Evolutionary conservation across 139 green algal genomes (phyloP).

Genomic region (Chlamydomonas incerta): DNA sequence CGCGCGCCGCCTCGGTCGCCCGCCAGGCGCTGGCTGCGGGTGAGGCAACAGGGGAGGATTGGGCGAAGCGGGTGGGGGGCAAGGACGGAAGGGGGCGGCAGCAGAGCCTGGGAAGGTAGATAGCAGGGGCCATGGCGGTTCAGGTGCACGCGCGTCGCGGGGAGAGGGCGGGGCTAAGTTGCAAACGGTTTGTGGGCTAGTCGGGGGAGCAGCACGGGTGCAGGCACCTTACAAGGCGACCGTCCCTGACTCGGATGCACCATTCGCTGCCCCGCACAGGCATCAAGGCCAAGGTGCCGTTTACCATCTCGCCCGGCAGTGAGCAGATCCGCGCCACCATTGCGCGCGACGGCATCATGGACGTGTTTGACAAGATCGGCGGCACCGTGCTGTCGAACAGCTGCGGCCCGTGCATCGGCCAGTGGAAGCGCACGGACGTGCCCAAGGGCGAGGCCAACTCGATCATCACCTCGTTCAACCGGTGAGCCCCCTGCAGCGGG

Average conservation of each 20-base stretch:
- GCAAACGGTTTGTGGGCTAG: too few species aligned
- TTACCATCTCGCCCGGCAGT: slow-evolving; percentile 92
- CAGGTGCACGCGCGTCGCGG: too few species aligned
- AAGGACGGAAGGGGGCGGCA: background rate
- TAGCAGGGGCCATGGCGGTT: too few species aligned
- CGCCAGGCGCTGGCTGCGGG: slow-evolving; percentile 80
- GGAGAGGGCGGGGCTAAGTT: too few species aligned
- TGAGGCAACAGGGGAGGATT: too few species aligned
- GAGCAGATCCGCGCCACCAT: slow-evolving; percentile 97
- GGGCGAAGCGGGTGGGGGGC: too few species aligned
- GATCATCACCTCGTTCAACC: slow-evolving; percentile 96
- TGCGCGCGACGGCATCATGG: slow-evolving; percentile 89
- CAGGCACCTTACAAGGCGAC: too few species aligned
- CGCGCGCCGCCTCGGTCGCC: slow-evolving; percentile 82
- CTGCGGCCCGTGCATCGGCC: slow-evolving; percentile 96
- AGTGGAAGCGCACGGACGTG: slow-evolving; percentile 96
- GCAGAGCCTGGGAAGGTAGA: too few species aligned
- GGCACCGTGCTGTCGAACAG: slow-evolving; percentile 96
- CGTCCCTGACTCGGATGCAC: too few species aligned
- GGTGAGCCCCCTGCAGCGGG: slow-evolving; percentile 50
- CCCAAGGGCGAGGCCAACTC: slow-evolving; percentile 91
- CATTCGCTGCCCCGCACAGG: too few species aligned
- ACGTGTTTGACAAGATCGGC: slow-evolving; percentile 92
- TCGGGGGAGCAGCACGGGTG: too few species aligned
- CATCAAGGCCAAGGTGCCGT: slow-evolving; percentile 92